Percentiles rank a stretch among this genome's conserved stretches.
Evolutionary conservation across 306 rosid genomes (phyloP).

Genomic region (Cucurbita pepo): DNA sequence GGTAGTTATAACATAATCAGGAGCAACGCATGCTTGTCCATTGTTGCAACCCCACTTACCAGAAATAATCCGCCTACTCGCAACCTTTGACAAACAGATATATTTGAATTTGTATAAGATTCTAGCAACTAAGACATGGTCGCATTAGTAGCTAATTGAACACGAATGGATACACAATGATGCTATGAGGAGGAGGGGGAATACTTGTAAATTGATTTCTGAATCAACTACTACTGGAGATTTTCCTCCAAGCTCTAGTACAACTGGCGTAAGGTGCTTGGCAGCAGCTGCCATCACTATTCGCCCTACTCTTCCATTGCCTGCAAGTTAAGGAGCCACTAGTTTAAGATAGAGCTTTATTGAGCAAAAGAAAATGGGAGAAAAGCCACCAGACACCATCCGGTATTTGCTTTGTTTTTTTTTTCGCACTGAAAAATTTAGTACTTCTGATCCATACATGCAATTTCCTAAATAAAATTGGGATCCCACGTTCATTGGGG

Average conservation of each 20-base stretch:
- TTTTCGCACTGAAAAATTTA: too few relatives aligned
- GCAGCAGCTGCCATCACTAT: constrained; percentile 95
- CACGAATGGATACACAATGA: background rate
- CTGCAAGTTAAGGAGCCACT: constrained; percentile 18
- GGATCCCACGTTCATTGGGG: too few relatives aligned
- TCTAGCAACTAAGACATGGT: background rate
- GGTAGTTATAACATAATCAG: constrained; percentile 64
- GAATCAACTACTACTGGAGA: constrained; percentile 82
- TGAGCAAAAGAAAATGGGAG: background rate
- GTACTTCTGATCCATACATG: too few relatives aligned
- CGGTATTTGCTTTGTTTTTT: too few relatives aligned
- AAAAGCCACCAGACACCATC: background rate
- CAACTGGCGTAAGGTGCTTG: constrained; percentile 93
- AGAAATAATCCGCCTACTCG: constrained; percentile 66
- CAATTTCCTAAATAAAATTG: too few relatives aligned
- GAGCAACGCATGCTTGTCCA: constrained; percentile 92
- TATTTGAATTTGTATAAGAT: constrained; percentile 7
- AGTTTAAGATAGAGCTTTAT: background rate
- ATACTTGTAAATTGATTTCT: constrained; percentile 46
- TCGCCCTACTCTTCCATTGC: constrained; percentile 72
- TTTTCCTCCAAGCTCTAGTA: constrained; percentile 97
- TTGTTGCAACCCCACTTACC: constrained; percentile 94
- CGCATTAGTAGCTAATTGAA: background rate
- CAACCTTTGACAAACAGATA: constrained; percentile 37
- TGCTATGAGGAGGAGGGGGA: background rate